phyloP scores from a whole-genome alignment of 352 stramenopile species.

The Globisporangium apiculatum region DNA sequence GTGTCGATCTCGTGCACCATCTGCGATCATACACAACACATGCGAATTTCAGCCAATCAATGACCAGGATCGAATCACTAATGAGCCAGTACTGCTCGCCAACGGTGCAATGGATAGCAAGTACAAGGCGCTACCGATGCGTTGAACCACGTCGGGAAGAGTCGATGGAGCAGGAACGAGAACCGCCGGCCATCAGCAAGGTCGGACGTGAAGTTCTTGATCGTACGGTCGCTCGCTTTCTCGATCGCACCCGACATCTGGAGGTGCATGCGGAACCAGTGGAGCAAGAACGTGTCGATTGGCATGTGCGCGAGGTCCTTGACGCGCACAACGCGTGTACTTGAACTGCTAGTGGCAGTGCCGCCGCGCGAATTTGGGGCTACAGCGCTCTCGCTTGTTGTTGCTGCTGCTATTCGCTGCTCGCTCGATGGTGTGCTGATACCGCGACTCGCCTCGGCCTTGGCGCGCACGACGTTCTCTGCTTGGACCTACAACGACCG shows the following conservation, averaged over 20 bases:
- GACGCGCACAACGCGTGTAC: constrained; percentile 33
- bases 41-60: background rate
- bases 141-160: constrained; percentile 73
- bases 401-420: background rate
- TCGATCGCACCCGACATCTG: constrained; percentile 50
- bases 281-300: constrained; percentile 60
- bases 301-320: constrained; percentile 63
- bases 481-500: constrained; percentile 28
- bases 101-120: background rate
- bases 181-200: constrained; percentile 54
- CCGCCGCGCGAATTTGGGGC: constrained; percentile 1
- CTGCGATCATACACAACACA: constrained; percentile 15
- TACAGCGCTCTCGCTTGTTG: background rate
- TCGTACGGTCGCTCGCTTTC: constrained; percentile 53
- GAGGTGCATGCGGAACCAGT: constrained; percentile 76
- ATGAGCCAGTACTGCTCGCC: background rate
- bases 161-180: constrained; percentile 63
- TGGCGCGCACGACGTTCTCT: constrained; percentile 51
- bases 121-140: constrained; percentile 21
- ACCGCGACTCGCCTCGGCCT: constrained; percentile 17
- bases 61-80: too few species aligned
- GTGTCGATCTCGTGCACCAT: constrained; percentile 75
- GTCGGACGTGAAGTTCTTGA: constrained; percentile 79
- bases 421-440: background rate
- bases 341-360: constrained; percentile 9